Percentiles rank a stretch among this genome's conserved stretches.
phyloP scores from a whole-genome alignment of 2,329 filamentous ascomycete species.

The Penicillium psychrosexuale region DNA sequence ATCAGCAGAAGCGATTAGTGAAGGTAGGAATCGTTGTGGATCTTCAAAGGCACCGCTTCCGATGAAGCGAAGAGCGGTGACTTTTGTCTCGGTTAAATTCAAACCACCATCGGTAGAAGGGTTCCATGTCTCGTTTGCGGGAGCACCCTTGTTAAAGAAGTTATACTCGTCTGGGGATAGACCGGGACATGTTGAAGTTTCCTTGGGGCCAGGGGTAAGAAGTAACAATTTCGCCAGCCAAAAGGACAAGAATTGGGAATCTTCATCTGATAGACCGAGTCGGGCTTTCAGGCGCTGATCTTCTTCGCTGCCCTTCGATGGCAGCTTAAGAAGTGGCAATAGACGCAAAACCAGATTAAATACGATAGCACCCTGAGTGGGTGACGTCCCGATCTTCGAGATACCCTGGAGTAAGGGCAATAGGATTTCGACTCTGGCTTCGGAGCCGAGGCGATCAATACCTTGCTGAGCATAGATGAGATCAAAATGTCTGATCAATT shows the following conservation, averaged over 20 bases:
- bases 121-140: slow-evolving; percentile 56
- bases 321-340: slow-evolving; percentile 64
- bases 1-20: slow-evolving; percentile 78
- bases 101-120: slow-evolving; percentile 58
- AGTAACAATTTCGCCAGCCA: slow-evolving; percentile 78
- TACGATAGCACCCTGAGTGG: slow-evolving; percentile 60
- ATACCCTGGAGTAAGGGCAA: slow-evolving; percentile 68
- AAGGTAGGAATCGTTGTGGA: slow-evolving; percentile 76
- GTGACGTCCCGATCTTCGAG: slow-evolving; percentile 54
- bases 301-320: slow-evolving; percentile 73
- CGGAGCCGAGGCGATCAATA: slow-evolving; percentile 56
- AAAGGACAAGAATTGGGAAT: slow-evolving; percentile 69
- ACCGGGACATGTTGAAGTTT: slow-evolving; percentile 54
- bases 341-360: slow-evolving; percentile 81
- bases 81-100: slow-evolving; percentile 67
- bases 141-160: slow-evolving; percentile 63
- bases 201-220: slow-evolving; percentile 52
- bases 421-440: slow-evolving; percentile 69
- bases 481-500: slow-evolving; percentile 82
- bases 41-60: slow-evolving; percentile 84
- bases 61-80: slow-evolving; percentile 67
- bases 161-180: slow-evolving; percentile 63
- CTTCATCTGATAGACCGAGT: slow-evolving; percentile 66
- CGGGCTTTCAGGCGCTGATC: slow-evolving; percentile 65
- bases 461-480: slow-evolving; percentile 87